Evolutionary conservation across 495 filamentous ascomycete genomes (phyloP), one percentile per base, ranked within the genome.

Genomic region (Penicillium atrosanguineum): DNA sequence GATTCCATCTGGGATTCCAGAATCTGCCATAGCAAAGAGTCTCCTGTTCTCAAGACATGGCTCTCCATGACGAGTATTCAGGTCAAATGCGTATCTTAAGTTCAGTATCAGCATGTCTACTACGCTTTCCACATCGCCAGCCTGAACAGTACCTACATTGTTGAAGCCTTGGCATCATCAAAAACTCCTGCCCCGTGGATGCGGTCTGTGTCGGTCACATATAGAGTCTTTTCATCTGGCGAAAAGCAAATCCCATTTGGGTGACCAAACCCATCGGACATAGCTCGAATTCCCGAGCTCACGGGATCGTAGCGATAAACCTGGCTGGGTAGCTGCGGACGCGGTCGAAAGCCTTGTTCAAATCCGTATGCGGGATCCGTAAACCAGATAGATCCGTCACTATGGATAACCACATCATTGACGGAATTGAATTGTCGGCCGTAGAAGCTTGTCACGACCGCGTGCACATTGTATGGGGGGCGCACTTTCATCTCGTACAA

Each of bases 341-440:
- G 47, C 0, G 76, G 79, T 14, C 83, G 71, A 65, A 81, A 84
- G 6, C 81, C 76, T 53, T 86, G 79, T 31, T 82, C 71, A 46
- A 71, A 72, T 8, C 83, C 83, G 53, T 86, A 87, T n/a, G 70
- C 73, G 1, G 82, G 81, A 61, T 87, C 83, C 1, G 83, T 87
- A 52, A 86, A 86, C 71, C 84, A 87, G 28, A 87, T 68, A 15
- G 78, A 73, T 6, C 78, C 76, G 57, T 82, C 84, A 1, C 72
- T 72, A 42, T 68, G 64, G 46, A 86, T 70, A 6, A 75, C 70
- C 0, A 79, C 72, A 61, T 87, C 83, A 50, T 85, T 85, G 21
- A 84, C 69, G 12, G 79, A 81, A 55, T 83, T 85, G 66, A 87
- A 85, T 26, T 79, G 78, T 19, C 81, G 75, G 16, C 82, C 81